A percentile compares a stretch with the other conserved stretches of the same genome.
These are phyloP conservation scores for Dothidotthia symphoricarpi DNA, from an alignment of 2,329 filamentous ascomycete species.

Conservation along the genomic window DNA sequence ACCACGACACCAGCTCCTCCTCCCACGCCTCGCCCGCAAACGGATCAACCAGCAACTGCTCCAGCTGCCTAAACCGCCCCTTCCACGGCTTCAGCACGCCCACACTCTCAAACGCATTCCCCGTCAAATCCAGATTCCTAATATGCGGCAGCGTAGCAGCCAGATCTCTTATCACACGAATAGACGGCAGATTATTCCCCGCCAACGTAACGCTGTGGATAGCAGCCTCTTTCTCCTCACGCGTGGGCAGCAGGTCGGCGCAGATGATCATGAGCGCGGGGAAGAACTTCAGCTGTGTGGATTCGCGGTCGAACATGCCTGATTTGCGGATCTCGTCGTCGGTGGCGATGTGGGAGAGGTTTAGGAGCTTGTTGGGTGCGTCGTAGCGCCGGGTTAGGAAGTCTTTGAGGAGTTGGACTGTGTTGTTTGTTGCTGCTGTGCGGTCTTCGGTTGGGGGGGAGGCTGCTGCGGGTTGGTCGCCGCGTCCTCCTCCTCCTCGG, in stretches of 20 bases:
- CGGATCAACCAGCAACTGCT: conserved; percentile 70
- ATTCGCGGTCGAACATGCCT: conserved; percentile 71
- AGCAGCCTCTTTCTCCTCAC: conserved; percentile 70
- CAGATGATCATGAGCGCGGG: conserved; percentile 86
- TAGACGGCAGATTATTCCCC: conserved; percentile 72
- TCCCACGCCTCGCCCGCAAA: conserved; percentile 54
- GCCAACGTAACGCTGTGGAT: conserved; percentile 80
- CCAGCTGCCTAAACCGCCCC: conserved; percentile 71
- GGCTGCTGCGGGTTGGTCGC: conserved; percentile 72
- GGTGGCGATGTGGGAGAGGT: conserved; percentile 73
- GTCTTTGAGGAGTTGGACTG: conserved; percentile 64
- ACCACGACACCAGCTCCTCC: conserved; percentile 74
- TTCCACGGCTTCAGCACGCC: conserved; percentile 72
- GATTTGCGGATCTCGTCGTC: conserved; percentile 71
- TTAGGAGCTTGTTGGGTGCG: conserved; percentile 68
- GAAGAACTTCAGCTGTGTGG: conserved; percentile 82
- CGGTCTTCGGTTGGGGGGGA: conserved; percentile 53
- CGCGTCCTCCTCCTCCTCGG: conserved; percentile 23
- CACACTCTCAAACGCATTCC: conserved; percentile 72
- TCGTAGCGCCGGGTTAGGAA: conserved; percentile 77
- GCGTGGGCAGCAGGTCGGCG: conserved; percentile 70
- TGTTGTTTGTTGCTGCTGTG: conserved; percentile 13
- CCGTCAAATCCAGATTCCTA: conserved; percentile 83
- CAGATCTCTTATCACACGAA: conserved; percentile 70
- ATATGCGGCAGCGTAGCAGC: conserved; percentile 79